These are phyloP conservation scores for Opeltia flavorubescens DNA, from an alignment of 495 filamentous ascomycete species.

Conservation along the genomic window DNA sequence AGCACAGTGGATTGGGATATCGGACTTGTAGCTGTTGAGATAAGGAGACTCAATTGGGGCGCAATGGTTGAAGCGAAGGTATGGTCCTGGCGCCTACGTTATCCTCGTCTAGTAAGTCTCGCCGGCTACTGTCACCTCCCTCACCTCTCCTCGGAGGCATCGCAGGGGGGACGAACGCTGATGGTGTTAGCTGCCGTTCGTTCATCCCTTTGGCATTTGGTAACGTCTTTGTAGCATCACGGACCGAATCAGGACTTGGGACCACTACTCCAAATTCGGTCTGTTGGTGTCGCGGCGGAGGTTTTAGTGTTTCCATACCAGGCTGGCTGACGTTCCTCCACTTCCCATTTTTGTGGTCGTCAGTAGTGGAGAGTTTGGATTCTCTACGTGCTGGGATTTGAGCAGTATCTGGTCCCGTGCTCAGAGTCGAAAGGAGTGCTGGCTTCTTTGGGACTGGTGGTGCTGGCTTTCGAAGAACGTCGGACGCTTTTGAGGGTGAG, in stretches of 20 bases:
- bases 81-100: slow-evolving; percentile 11
- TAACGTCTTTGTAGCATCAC: background rate
- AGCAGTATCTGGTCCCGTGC: background rate
- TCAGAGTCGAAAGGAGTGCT: slow-evolving; percentile 13
- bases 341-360: background rate
- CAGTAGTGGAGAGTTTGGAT: background rate
- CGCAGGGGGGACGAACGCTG: background rate
- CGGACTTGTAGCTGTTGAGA: background rate
- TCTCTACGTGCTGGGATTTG: background rate
- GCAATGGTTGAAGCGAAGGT: slow-evolving; percentile 11
- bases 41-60: background rate
- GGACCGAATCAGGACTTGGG: too few relatives aligned
- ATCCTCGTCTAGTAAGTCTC: slow-evolving; percentile 12
- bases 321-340: too few relatives aligned
- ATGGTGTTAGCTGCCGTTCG: background rate
- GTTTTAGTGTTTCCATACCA: too few relatives aligned
- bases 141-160: background rate
- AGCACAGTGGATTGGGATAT: background rate
- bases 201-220: background rate
- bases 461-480: slow-evolving; percentile 21
- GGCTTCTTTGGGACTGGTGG: slow-evolving; percentile 29
- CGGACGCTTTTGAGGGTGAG: slow-evolving; percentile 5
- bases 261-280: too few relatives aligned
- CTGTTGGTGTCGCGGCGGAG: too few relatives aligned
- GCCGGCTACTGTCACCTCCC: background rate